Evolutionary conservation across 2,329 filamentous ascomycete genomes (phyloP).

Genomic region (Cladophialophora immunda): DNA sequence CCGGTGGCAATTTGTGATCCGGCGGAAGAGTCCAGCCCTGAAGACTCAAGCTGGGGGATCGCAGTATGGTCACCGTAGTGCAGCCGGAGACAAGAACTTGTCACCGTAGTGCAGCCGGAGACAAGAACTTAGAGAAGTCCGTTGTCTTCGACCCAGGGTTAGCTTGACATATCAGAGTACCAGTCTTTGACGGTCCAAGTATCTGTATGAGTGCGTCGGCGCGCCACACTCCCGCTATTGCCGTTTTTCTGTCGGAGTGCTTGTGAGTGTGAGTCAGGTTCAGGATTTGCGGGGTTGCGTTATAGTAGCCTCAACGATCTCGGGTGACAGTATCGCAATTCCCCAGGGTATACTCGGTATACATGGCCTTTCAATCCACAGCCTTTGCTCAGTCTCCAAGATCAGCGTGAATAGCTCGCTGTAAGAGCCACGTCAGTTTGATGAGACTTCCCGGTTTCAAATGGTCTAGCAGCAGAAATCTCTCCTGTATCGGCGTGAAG

Average conservation of each 20-base stretch:
- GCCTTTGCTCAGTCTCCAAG: not conserved
- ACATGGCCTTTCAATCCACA: not conserved
- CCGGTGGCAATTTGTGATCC: not conserved
- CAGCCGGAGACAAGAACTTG: not conserved
- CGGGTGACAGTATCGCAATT: not conserved
- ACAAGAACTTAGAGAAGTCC: not conserved
- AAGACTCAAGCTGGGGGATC: not conserved
- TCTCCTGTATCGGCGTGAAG: constrained; percentile 26
- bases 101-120: not conserved
- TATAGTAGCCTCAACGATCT: not conserved
- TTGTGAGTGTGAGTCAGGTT: not conserved
- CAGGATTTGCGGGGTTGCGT: not conserved
- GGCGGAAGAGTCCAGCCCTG: not conserved
- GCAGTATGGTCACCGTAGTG: not conserved
- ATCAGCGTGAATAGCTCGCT: constrained; percentile 25
- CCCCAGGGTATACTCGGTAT: not conserved
- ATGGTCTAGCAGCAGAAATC: constrained; percentile 26
- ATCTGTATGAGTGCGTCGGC: not conserved
- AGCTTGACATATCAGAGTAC: too few relatives aligned
- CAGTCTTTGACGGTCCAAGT: not conserved
- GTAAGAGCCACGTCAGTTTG: constrained; percentile 29
- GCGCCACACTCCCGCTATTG: not conserved
- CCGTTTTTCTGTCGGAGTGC: not conserved
- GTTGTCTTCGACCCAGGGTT: not conserved
- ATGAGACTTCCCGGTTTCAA: constrained; percentile 20